Evolutionary conservation across 176 grass and related monocot species (phyloP).

Genomic region (Chrysopogon serrulatus): DNA sequence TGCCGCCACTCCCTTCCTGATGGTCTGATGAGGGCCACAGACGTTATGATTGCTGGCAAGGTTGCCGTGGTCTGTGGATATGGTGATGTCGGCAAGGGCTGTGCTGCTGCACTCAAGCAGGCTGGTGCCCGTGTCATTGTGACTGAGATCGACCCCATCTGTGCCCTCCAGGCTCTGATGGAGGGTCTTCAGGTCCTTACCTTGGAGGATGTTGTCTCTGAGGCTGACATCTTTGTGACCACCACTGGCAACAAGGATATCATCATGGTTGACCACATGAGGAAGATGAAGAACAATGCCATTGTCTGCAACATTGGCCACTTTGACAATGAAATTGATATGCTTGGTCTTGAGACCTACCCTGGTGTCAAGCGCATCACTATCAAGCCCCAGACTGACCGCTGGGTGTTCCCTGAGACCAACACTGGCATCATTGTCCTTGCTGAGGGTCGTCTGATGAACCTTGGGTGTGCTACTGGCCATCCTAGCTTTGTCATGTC

Average conservation of each 20-base stretch:
- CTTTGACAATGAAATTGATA: slow-evolving; percentile 98
- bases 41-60: slow-evolving; percentile 99
- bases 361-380: slow-evolving; percentile 88
- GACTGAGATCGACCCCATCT: slow-evolving; percentile 98
- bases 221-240: slow-evolving; percentile 89
- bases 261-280: slow-evolving; percentile 97
- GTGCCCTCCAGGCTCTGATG: slow-evolving; percentile 93
- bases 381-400: slow-evolving; percentile 97
- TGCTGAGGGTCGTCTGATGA: slow-evolving; percentile 96
- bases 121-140: slow-evolving; percentile 97
- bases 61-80: slow-evolving; percentile 87
- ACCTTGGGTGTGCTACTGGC: slow-evolving; percentile 88
- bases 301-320: slow-evolving; percentile 99
- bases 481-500: slow-evolving; percentile 99
- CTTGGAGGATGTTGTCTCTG: slow-evolving; percentile 67
- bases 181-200: slow-evolving; percentile 82
- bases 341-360: slow-evolving; percentile 75
- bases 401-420: slow-evolving; percentile 98
- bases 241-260: slow-evolving; percentile 98
- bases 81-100: slow-evolving; percentile 97
- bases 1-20: slow-evolving; percentile 99
- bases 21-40: slow-evolving; percentile 94
- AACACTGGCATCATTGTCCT: slow-evolving; percentile 83
- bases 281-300: slow-evolving; percentile 99
- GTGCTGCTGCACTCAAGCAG: slow-evolving; percentile 84